phyloP scores from a whole-genome alignment of 305 asterid species.

The Fraxinus angustifolia region DNA sequence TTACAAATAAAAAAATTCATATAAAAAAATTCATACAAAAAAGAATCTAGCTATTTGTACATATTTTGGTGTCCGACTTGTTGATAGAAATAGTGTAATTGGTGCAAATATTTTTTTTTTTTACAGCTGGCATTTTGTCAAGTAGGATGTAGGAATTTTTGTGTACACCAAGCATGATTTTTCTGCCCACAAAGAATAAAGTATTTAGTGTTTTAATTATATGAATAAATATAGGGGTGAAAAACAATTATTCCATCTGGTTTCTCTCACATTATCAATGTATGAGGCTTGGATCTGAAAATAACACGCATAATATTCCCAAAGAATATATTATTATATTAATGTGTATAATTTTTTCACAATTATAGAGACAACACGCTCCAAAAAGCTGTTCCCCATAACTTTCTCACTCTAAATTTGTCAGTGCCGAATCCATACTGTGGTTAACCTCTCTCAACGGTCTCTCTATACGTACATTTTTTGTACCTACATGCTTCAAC shows the following conservation, averaged over 20 bases:
- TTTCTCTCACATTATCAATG: slow-evolving; percentile 13
- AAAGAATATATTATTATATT: background rate
- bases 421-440: slow-evolving; percentile 55
- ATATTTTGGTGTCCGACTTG: too few species aligned
- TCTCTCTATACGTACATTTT: slow-evolving; percentile 14
- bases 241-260: slow-evolving; percentile 32
- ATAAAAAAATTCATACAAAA: too few species aligned
- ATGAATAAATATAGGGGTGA: slow-evolving; percentile 9
- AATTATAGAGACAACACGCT: slow-evolving; percentile 44
- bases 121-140: too few species aligned
- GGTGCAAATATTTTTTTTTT: too few species aligned
- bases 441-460: slow-evolving; percentile 32
- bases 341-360: slow-evolving; percentile 14
- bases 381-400: slow-evolving; percentile 46
- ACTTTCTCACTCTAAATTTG: slow-evolving; percentile 42
- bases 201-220: background rate
- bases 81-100: too few species aligned
- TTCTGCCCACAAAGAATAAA: too few species aligned
- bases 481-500: slow-evolving; percentile 20
- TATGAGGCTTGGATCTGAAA: slow-evolving; percentile 43
- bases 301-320: slow-evolving; percentile 15
- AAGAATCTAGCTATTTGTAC: too few species aligned
- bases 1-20: too few species aligned
- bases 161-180: too few species aligned
- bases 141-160: too few species aligned